Percentiles rank a stretch among this genome's conserved stretches.
phyloP scores from a whole-genome alignment of 2,329 filamentous ascomycete species.

The Penicillium verrucosum region DNA sequence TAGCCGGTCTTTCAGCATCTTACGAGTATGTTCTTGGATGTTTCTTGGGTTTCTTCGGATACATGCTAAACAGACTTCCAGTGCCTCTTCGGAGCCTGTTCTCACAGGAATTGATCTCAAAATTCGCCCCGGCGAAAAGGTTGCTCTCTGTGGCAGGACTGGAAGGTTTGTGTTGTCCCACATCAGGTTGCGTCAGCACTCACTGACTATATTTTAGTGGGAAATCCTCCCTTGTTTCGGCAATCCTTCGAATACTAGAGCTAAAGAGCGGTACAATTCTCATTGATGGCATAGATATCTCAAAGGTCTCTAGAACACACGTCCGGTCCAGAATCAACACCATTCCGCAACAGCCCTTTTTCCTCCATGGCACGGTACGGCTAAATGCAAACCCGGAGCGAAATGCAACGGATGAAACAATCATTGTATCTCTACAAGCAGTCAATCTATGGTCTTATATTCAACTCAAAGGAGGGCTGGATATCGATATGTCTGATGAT shows the following conservation, averaged over 20 bases:
- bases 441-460: constrained; percentile 30
- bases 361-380: constrained; percentile 24
- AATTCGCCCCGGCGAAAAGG: constrained; percentile 26
- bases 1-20: constrained; percentile 37
- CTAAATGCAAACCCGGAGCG: constrained; percentile 16
- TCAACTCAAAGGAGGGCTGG: constrained; percentile 28
- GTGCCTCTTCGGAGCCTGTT: constrained; percentile 10
- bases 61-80: background rate
- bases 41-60: background rate
- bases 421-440: constrained; percentile 24
- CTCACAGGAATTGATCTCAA: constrained; percentile 22
- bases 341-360: constrained; percentile 31
- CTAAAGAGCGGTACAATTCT: constrained; percentile 25
- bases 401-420: constrained; percentile 16
- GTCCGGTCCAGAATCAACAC: constrained; percentile 27
- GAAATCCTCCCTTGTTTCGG: constrained; percentile 29
- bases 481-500: constrained; percentile 36
- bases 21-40: constrained; percentile 30
- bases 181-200: background rate
- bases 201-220: constrained; percentile 15
- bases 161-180: constrained; percentile 24
- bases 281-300: constrained; percentile 29
- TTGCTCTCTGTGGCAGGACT: constrained; percentile 31
- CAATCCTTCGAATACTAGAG: constrained; percentile 29
- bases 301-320: constrained; percentile 19